Conservation (phyloP, 2,329 filamentous ascomycete genomes). For the Dactylellina leptospora region DNA sequence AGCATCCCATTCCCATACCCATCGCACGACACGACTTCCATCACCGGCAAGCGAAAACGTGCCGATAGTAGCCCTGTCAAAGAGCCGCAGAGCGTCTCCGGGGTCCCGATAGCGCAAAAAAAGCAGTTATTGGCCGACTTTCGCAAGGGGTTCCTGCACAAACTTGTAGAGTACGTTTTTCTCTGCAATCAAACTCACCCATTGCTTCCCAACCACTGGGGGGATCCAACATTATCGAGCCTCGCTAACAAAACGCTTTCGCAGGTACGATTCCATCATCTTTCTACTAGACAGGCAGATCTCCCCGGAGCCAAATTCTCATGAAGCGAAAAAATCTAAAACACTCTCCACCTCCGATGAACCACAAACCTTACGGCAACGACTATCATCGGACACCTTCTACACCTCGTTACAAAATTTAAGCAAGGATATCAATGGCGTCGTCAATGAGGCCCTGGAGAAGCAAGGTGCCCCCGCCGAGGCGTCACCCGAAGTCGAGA, state of each 20-base stretch:
- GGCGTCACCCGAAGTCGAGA: slow-evolving; percentile 33
- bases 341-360: slow-evolving; percentile 14
- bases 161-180: slow-evolving; percentile 31
- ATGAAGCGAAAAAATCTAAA: slow-evolving; percentile 46
- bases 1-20: slow-evolving; percentile 7
- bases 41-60: slow-evolving; percentile 48
- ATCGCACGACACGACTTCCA: slow-evolving; percentile 38
- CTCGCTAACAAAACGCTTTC: neutral
- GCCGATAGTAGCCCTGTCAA: slow-evolving; percentile 50
- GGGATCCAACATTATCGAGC: too few relatives aligned
- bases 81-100: slow-evolving; percentile 16
- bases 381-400: slow-evolving; percentile 34
- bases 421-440: slow-evolving; percentile 20
- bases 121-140: slow-evolving; percentile 36
- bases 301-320: slow-evolving; percentile 16
- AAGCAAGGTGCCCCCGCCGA: slow-evolving; percentile 2
- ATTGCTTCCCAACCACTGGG: neutral
- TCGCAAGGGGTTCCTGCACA: slow-evolving; percentile 12
- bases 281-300: slow-evolving; percentile 39
- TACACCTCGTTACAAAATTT: slow-evolving; percentile 33
- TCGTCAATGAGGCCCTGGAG: slow-evolving; percentile 38
- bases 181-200: neutral
- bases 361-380: slow-evolving; percentile 41
- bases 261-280: slow-evolving; percentile 30
- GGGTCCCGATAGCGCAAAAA: slow-evolving; percentile 27